Percentiles rank a stretch among this genome's conserved stretches.
phyloP scores from a whole-genome alignment of 1,284 basidiomycete genomes.

The Trichosporon sp. region DNA sequence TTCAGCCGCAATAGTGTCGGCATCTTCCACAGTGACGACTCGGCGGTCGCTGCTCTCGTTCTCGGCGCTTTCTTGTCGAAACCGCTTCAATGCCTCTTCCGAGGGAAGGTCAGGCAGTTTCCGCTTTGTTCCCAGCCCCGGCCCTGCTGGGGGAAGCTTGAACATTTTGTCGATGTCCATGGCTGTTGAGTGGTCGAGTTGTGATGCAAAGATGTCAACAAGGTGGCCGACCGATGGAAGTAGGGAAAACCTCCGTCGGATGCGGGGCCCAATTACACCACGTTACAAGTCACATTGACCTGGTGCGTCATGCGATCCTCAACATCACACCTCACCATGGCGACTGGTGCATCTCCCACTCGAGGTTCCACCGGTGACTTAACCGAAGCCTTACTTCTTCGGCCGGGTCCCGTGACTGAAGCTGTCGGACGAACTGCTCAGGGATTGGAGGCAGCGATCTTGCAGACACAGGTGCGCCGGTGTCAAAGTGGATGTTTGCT shows the following conservation, averaged over 20 bases:
- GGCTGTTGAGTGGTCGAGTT: background rate
- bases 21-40: background rate
- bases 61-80: slow-evolving; percentile 7
- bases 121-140: slow-evolving; percentile 66
- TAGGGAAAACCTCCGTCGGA: background rate
- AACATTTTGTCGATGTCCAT: slow-evolving; percentile 57
- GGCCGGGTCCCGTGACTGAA: background rate
- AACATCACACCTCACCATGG: too few species aligned
- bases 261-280: background rate
- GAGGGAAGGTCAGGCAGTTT: slow-evolving; percentile 80
- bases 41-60: background rate
- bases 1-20: background rate
- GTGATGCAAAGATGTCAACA: slow-evolving; percentile 7
- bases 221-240: background rate
- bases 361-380: background rate
- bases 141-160: slow-evolving; percentile 46
- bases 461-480: background rate
- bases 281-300: background rate
- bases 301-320: background rate
- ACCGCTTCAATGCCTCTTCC: slow-evolving; percentile 40
- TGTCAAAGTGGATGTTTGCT: background rate
- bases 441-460: background rate
- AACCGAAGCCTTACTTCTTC: background rate
- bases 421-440: background rate
- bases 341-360: too few species aligned